phyloP scores from a whole-genome alignment of 306 rosid genomes.

The Gillenia trifoliata region DNA sequence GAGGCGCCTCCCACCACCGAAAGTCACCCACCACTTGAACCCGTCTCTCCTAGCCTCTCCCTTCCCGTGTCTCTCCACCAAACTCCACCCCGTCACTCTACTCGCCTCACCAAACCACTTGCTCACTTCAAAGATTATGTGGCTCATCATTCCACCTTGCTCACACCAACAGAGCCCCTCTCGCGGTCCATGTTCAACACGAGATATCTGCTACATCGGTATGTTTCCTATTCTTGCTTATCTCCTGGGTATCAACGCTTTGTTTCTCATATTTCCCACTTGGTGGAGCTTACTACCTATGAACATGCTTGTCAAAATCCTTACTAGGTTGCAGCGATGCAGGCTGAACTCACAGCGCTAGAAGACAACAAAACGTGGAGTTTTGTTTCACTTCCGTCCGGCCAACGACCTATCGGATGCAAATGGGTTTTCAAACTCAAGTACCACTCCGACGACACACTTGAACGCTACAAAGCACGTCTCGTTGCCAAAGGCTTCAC shows the following conservation, averaged over 20 bases:
- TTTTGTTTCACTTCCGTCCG: no score
- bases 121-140: background rate
- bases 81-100: background rate
- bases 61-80: background rate
- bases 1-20: no score
- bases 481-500: no score
- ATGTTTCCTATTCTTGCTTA: background rate
- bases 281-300: background rate
- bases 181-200: background rate
- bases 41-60: accelerated
- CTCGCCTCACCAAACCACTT: background rate
- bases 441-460: no score
- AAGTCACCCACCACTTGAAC: no score
- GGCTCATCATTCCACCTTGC: background rate
- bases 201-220: background rate
- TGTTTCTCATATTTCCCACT: background rate
- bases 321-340: no score
- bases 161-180: background rate
- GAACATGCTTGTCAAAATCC: no score
- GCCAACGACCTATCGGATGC: no score
- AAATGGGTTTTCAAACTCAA: no score
- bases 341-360: no score
- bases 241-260: background rate
- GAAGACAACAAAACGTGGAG: no score
- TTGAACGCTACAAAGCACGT: no score